Evolutionary conservation across 1,139 yeast species (phyloP), one percentile per base, ranked within the genome.

Genomic region (Blastobotrys petasosporus): DNA sequence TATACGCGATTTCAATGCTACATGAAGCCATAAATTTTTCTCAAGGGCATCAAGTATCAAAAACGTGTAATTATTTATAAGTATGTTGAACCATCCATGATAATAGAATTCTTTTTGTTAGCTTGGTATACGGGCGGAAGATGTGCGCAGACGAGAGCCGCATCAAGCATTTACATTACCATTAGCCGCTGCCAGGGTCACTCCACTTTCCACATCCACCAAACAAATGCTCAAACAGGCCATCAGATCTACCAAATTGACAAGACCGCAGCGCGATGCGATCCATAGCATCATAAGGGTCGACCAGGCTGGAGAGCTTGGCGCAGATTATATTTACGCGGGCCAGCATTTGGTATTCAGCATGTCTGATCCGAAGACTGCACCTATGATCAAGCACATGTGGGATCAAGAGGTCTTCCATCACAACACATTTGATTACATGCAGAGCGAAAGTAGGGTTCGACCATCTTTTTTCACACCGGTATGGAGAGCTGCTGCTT

Each of bases 241-340:
- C 6, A 49, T 56, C 6, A 45, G 48, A 33, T 30, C 42, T 23
- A 33, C 57, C 8, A 47, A 45, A 34, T 51, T 54, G 28, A 52
- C 59, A 4, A 49, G 49, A 15, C 50, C 56, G 1, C 64, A 62
- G 43, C 71, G 70, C 52, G 88, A 88, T 1, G 85, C 75, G 53
- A 71, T 88, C 28, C 87, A 85, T 48, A 68, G 92, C 49, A 81
- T 82, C 1, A 78, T 92, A 23, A 73, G 98, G 45, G 98, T 92
- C 7, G 97, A 92, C 61, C 98, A 92, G 65, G 97, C 98, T 1
- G 99, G 99, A 34, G 99, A 92, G 63, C 75, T 92, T n/a, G 99
- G 97, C 2, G 99, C 99, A 1, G 82, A 94, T 64, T 82, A 83
- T 57, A 92, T 92, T 48, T 92, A 92, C 65, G 80, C 82, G 52